Evolutionary conservation across 2,329 filamentous ascomycete species (phyloP).

Genomic region (Aureobasidium sp.): DNA sequence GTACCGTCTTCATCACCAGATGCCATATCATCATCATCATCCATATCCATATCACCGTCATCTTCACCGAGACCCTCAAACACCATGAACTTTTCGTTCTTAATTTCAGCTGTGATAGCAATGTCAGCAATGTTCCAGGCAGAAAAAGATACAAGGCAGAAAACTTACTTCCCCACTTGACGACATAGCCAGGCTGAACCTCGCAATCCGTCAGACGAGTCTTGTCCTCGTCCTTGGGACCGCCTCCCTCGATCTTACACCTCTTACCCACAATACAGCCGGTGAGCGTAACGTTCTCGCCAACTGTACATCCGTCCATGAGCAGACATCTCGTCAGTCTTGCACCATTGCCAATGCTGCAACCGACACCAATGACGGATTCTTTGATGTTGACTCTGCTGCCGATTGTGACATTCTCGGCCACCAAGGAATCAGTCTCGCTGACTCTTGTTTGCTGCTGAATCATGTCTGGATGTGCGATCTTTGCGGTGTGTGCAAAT

Average conservation of each 20-base stretch:
- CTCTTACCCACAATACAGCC: constrained; percentile 79
- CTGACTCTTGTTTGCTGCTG: constrained; percentile 75
- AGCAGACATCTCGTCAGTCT: constrained; percentile 79
- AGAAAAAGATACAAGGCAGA: neutral
- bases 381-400: constrained; percentile 91
- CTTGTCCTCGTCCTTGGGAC: constrained; percentile 35
- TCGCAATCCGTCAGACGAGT: constrained; percentile 76
- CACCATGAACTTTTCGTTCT: constrained; percentile 55
- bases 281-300: constrained; percentile 74
- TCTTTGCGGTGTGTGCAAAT: constrained; percentile 69
- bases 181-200: constrained; percentile 74
- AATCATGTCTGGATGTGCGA: constrained; percentile 75
- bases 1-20: neutral
- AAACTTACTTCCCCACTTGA: constrained; percentile 61
- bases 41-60: constrained; percentile 16
- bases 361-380: constrained; percentile 77
- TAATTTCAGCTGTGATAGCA: constrained; percentile 38
- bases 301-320: constrained; percentile 86
- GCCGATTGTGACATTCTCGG: constrained; percentile 80
- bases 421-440: constrained; percentile 71
- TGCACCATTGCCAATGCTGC: constrained; percentile 77
- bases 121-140: neutral
- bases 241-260: constrained; percentile 74
- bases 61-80: constrained; percentile 33
- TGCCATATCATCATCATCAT: constrained; percentile 15